Evolutionary conservation across 345 rosid genomes (phyloP).

Genomic region (Eucalyptus tenuipes): DNA sequence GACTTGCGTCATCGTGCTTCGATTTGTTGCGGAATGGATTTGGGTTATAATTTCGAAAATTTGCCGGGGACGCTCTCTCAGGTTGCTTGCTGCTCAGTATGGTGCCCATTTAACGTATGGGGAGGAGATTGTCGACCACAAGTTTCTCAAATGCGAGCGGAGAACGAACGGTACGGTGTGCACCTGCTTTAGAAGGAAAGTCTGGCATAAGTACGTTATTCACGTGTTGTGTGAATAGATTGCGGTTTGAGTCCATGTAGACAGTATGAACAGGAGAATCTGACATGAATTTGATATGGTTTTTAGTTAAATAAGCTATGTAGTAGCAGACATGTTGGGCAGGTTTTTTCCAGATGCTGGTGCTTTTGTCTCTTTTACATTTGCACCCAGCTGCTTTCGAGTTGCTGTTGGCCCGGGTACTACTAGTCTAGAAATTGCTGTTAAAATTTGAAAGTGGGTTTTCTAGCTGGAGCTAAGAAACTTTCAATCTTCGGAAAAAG

Average conservation of each 20-base stretch:
- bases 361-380: neutral
- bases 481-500: neutral
- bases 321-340: too few relatives aligned
- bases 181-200: neutral
- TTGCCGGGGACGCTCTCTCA: conserved; percentile 68
- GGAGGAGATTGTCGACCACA: conserved; percentile 84
- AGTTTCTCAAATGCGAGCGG: conserved; percentile 62
- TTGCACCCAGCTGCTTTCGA: neutral
- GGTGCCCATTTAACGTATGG: conserved; percentile 86
- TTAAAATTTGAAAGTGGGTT: neutral
- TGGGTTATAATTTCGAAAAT: neutral
- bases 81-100: conserved; percentile 71
- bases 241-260: neutral
- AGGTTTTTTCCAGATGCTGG: too few relatives aligned
- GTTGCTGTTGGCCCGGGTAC: neutral
- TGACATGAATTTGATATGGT: neutral
- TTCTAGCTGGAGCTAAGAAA: neutral
- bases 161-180: conserved; percentile 29
- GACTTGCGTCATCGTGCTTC: neutral
- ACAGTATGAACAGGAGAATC: neutral
- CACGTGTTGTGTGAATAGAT: neutral
- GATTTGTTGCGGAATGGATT: neutral
- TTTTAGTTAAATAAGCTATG: neutral
- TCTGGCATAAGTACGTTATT: neutral
- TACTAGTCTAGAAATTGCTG: neutral